Base-by-base conservation (phyloP, 169 alveolate species). In the Prorocentrum cordatum region DNA sequence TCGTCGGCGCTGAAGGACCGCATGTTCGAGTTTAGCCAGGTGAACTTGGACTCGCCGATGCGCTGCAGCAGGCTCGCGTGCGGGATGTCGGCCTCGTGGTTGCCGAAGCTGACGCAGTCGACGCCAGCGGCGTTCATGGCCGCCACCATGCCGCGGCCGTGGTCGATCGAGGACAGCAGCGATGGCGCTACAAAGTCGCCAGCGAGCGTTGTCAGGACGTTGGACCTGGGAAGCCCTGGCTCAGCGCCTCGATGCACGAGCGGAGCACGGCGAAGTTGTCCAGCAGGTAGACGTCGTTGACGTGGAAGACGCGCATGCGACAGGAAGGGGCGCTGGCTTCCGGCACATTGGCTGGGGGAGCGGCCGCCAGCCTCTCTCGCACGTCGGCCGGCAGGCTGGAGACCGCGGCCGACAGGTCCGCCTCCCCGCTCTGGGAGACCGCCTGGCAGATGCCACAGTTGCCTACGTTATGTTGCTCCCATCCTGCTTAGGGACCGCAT, bases 21-120 rank as follows among this genome's bases (percentile, higher is more conserved):
- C 80, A 82, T 82, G 39, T 82, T 82, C 32, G 91, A 82, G 67
- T 82, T 82, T 70, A 82, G 26, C 91, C 91, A 82, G 16, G 50
- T 42, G 29, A 79, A 79, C 20, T 82, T 26, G 54, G 64, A 82
- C 70, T 82, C 70, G 18, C 39, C 42, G 20, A 82, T 33, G 32
- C 91, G 79, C 22, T 61, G 66, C 67, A 67, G 45, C 72, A 82
- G 24, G 50, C 80, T 62, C n/a, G 35, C 61, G 38, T 45, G 54
- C 10, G 91, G 91, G 24, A 82, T 32, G 33, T 82, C 91, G 39
- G 72, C 38, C 70, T 82, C 91, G n/a, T 82, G 91, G 68, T 82
- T 82, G 1, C 91, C 91, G 26, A 82, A 82, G 54, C 91, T 62
- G 9, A 82, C 91, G 2, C 67, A 68, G 31, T 82, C 50, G 12